Base-by-base conservation (phyloP, 1,284 basidiomycete species). In the Moesziomyces sp. region DNA sequence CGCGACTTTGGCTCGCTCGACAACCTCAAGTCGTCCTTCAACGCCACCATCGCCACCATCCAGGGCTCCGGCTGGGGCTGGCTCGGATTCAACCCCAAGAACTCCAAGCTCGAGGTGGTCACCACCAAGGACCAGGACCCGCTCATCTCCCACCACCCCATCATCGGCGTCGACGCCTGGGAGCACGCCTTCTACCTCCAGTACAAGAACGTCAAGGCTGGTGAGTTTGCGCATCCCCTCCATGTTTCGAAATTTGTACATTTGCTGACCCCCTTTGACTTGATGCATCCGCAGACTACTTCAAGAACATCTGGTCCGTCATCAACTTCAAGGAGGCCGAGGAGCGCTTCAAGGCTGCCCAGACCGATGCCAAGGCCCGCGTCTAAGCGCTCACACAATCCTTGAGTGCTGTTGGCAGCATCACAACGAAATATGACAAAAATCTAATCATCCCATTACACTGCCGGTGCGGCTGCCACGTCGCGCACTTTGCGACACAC, bases 61-160 rank as follows among this genome's bases (percentile, higher is more conserved):
- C 96, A 99, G 86, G 97, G 96, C 48, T 94, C 92, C 72, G 97
- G 96, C 21, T 99, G 96, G 97, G 95, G 94, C 52, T 98, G 96
- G 96, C 88, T 98, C 54, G 74, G 75, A 19, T 74, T 76, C 65
- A 78, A 75, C 56, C 66, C 79, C 69, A 60, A 75, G 50, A 76
- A 67, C 52, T 73, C 91, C 86, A 91, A 89, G 85, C 90, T 98
- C 46, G 93, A 96, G 66, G 75, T 77, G 16, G 63, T 91, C 59
- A 95, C 94, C 43, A 97, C 96, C 28, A 87, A 93, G 40, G 97
- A 99, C 88, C 97, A 99, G 87, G 97, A 99, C 85, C 97, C 97
- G 52, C 87, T 98, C 56, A 88, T 97, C 73, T 82, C 87, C 85
- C 93, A 95, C 86, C 88, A 89, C 38, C 94, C 96, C 42, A 90